A percentile compares a stretch with the other conserved stretches of the same genome.
Conservation (phyloP, 495 filamentous ascomycete genomes). For the Neurospora sp. region DNA sequence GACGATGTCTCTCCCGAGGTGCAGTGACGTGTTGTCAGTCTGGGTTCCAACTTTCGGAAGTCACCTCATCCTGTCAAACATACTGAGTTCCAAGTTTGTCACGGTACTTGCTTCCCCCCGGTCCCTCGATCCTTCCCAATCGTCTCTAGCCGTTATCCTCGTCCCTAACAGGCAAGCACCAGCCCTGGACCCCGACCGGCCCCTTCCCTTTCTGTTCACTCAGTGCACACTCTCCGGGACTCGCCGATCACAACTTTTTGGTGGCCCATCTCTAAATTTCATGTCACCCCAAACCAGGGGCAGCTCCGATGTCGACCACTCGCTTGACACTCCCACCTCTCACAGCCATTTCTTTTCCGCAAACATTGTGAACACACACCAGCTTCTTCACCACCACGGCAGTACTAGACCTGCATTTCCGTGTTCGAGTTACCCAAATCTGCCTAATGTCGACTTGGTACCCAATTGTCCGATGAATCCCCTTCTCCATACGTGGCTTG, state of each 20-base stretch:
- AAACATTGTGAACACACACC: not conserved
- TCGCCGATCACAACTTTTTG: not conserved
- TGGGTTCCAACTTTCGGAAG: not conserved
- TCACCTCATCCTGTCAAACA: not conserved
- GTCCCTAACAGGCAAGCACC: not conserved
- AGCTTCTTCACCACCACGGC: not conserved
- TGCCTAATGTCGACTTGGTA: not conserved
- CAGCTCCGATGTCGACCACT: not conserved
- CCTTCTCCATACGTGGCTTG: not conserved
- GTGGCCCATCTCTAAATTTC: not conserved
- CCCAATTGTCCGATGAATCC: not conserved
- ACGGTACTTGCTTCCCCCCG: not conserved
- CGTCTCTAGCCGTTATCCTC: not conserved
- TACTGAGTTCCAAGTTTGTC: not conserved
- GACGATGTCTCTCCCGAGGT: not conserved
- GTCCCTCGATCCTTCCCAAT: not conserved
- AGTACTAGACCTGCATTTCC: not conserved
- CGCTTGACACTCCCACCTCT: not conserved
- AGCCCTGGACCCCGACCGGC: not conserved
- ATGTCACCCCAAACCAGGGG: not conserved
- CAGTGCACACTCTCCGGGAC: not conserved
- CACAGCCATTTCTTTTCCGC: not conserved
- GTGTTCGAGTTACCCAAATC: not conserved
- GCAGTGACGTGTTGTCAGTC: not conserved
- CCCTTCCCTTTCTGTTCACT: not conserved